Percentiles rank a stretch among this genome's conserved stretches.
Conservation (phyloP, 805 yeast species). For the Scheffersomyces coipomensis region DNA sequence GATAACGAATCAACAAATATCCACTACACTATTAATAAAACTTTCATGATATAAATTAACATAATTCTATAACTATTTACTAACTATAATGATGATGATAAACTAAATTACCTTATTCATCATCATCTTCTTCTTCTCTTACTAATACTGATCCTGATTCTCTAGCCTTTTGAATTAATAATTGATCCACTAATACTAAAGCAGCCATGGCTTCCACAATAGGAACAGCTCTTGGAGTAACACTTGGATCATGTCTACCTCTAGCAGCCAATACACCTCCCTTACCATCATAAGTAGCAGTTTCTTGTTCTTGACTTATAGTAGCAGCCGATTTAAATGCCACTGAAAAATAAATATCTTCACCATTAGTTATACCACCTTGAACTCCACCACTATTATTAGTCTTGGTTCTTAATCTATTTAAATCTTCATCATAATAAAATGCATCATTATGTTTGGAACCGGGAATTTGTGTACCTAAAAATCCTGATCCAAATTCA, state of each 20-base stretch:
- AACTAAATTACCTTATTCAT: no score
- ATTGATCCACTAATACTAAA: slow-evolving; percentile 84
- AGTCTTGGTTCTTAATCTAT: slow-evolving; percentile 77
- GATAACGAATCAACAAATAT: no score
- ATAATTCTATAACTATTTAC: no score
- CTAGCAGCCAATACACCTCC: slow-evolving; percentile 89
- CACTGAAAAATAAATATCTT: slow-evolving; percentile 87
- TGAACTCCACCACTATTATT: slow-evolving; percentile 97
- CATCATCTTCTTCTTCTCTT: no score
- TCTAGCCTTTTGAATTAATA: slow-evolving; percentile 83
- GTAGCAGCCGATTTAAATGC: slow-evolving; percentile 99
- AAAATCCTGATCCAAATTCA: slow-evolving; percentile 95
- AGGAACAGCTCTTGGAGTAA: slow-evolving; percentile 97
- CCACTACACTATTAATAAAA: no score
- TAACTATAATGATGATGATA: no score
- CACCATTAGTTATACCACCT: slow-evolving; percentile 98
- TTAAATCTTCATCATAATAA: slow-evolving; percentile 53
- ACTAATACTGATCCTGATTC: slow-evolving; percentile 26
- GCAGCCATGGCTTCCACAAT: slow-evolving; percentile 99
- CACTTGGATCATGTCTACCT: slow-evolving; percentile 98
- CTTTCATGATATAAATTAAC: no score
- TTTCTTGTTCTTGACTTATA: slow-evolving; percentile 86
- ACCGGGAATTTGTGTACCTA: slow-evolving; percentile 87
- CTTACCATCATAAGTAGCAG: slow-evolving; percentile 85
- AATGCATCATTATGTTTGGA: slow-evolving; percentile 93